Evolutionary conservation across 169 alveolate genomes (phyloP).

Genomic region (Perkinsus chesapeaki): DNA sequence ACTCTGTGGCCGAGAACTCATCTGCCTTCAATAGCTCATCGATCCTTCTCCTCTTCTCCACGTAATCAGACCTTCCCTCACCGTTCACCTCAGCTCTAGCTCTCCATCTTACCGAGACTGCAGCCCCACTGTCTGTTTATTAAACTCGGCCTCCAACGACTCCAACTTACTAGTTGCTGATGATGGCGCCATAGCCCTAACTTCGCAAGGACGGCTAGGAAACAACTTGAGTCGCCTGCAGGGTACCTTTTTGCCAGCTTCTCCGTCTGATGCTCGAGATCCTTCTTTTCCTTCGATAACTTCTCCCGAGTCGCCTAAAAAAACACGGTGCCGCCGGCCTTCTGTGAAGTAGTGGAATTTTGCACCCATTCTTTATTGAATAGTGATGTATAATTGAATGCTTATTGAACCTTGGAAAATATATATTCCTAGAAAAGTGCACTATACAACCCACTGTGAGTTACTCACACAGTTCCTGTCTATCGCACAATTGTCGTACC

Average conservation of each 20-base stretch:
- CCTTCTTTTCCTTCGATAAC: background rate
- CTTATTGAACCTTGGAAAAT: too few relatives aligned
- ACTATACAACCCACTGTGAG: too few relatives aligned
- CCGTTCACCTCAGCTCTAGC: too few relatives aligned
- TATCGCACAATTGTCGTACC: too few relatives aligned
- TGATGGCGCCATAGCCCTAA: background rate
- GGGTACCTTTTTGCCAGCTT: background rate
- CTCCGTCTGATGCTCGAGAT: background rate
- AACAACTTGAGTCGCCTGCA: background rate
- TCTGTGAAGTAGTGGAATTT: too few relatives aligned
- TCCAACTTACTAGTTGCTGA: background rate
- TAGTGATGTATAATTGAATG: too few relatives aligned
- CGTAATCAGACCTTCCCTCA: background rate
- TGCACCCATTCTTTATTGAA: too few relatives aligned
- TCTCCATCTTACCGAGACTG: background rate
- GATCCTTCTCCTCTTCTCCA: background rate
- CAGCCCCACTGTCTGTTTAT: background rate
- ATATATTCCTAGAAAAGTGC: too few relatives aligned
- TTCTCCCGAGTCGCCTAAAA: background rate
- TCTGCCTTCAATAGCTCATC: background rate
- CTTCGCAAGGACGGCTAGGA: background rate
- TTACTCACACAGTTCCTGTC: too few relatives aligned
- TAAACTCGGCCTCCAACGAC: background rate
- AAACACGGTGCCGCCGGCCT: too few relatives aligned
- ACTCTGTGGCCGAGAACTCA: background rate